Percentiles rank a stretch among this genome's conserved stretches.
Evolutionary conservation across 179 eudicot species (phyloP).

Genomic region (Corrigiola litoralis): DNA sequence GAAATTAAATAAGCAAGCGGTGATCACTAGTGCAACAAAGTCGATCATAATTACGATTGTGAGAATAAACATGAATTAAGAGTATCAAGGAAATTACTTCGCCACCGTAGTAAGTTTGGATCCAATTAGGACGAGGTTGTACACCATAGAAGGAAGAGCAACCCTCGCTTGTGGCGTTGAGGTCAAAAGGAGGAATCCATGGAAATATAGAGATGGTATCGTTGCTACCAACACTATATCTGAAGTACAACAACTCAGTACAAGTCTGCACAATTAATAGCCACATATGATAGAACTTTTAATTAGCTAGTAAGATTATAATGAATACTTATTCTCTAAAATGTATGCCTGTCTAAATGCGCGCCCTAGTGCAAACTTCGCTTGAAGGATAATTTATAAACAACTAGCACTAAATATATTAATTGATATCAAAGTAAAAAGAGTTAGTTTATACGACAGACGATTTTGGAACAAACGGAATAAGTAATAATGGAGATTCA

Average conservation of each 20-base stretch:
- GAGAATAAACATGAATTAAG: neutral
- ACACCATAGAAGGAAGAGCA: constrained; percentile 31
- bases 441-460: too few relatives aligned
- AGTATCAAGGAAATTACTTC: constrained; percentile 22
- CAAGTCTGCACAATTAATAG: neutral
- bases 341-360: too few relatives aligned
- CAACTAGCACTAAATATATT: too few relatives aligned
- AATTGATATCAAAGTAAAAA: too few relatives aligned
- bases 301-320: too few relatives aligned
- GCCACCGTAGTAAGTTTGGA: constrained; percentile 47
- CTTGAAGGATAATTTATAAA: too few relatives aligned
- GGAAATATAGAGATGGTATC: constrained; percentile 11
- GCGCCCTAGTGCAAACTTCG: too few relatives aligned
- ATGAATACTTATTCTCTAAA: too few relatives aligned
- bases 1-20: neutral
- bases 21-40: neutral
- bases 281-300: too few relatives aligned
- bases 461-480: too few relatives aligned
- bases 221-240: neutral
- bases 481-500: too few relatives aligned
- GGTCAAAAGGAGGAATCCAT: neutral
- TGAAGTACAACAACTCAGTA: constrained; percentile 1
- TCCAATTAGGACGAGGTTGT: constrained; percentile 47
- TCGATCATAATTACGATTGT: neutral
- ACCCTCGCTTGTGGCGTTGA: neutral